These are phyloP conservation scores for Stereocaulon alpinum DNA, from an alignment of 495 filamentous ascomycete species.

Conservation along the genomic window DNA sequence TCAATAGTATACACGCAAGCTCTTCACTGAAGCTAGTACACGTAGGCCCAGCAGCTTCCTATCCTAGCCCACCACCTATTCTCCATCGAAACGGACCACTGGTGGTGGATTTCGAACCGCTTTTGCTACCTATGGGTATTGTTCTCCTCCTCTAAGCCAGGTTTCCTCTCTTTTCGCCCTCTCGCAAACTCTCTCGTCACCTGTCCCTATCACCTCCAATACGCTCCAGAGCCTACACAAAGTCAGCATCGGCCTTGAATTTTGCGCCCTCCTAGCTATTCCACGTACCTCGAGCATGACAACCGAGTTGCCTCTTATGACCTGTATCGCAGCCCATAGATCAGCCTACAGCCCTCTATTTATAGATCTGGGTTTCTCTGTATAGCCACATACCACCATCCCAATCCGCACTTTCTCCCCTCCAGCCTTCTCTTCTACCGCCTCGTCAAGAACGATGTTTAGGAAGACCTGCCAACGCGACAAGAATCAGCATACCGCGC, in stretches of 20 bases:
- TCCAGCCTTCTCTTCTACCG: slow-evolving; percentile 88
- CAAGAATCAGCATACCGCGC: background rate
- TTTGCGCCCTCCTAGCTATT: background rate
- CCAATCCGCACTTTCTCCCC: slow-evolving; percentile 86
- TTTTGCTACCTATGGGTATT: background rate
- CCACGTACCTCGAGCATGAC: slow-evolving; percentile 77
- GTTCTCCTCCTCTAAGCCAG: background rate
- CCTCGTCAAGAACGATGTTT: slow-evolving; percentile 95
- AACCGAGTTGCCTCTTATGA: slow-evolving; percentile 88
- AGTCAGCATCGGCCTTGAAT: background rate
- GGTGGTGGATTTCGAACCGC: background rate
- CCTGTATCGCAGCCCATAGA: slow-evolving; percentile 25
- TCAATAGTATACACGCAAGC: too few species aligned
- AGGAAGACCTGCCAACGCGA: slow-evolving; percentile 70
- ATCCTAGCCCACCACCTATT: background rate
- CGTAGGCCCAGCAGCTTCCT: background rate
- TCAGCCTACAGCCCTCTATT: background rate
- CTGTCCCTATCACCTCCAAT: slow-evolving; percentile 23
- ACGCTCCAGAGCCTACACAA: slow-evolving; percentile 20
- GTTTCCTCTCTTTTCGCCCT: background rate
- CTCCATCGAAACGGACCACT: too few species aligned
- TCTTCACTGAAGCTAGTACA: background rate
- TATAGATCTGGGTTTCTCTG: background rate
- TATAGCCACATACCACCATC: slow-evolving; percentile 64
- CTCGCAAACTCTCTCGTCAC: background rate